Evolutionary conservation across 176 grass and related monocot genomes (phyloP).

Genomic region (Tuctoria greenei): DNA sequence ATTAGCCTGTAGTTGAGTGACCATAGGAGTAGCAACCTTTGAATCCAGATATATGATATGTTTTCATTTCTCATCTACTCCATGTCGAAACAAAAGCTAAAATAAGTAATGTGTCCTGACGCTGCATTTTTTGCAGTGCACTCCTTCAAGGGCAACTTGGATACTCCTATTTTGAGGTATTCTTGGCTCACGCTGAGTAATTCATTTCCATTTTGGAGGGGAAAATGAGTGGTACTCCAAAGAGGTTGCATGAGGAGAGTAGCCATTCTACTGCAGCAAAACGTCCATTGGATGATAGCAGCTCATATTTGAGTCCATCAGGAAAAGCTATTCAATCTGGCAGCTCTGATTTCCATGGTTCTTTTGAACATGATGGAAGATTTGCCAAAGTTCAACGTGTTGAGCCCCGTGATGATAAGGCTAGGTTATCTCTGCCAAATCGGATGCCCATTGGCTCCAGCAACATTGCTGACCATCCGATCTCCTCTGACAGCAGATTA

Average conservation of each 20-base stretch:
- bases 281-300: conserved; percentile 62
- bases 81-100: conserved; percentile 7
- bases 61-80: neutral
- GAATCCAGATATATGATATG: neutral
- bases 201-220: conserved; percentile 7
- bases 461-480: conserved; percentile 39
- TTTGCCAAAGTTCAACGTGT: conserved; percentile 56
- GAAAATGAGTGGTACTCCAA: conserved; percentile 75
- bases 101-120: conserved; percentile 15
- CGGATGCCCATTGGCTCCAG: conserved; percentile 44
- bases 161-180: neutral
- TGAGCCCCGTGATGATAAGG: conserved; percentile 80
- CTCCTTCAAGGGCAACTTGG: neutral
- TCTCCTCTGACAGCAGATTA: conserved; percentile 50
- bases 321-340: conserved; percentile 54
- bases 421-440: conserved; percentile 48
- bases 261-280: conserved; percentile 64
- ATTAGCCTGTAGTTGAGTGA: neutral
- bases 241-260: conserved; percentile 70
- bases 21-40: conserved; percentile 7
- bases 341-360: conserved; percentile 57
- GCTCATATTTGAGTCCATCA: conserved; percentile 47
- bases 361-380: conserved; percentile 72
- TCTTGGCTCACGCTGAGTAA: conserved; percentile 22
- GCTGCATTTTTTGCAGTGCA: conserved; percentile 21